Evolutionary conservation across 2,329 filamentous ascomycete species (phyloP).

Genomic region (Shiraia bambusicola): DNA sequence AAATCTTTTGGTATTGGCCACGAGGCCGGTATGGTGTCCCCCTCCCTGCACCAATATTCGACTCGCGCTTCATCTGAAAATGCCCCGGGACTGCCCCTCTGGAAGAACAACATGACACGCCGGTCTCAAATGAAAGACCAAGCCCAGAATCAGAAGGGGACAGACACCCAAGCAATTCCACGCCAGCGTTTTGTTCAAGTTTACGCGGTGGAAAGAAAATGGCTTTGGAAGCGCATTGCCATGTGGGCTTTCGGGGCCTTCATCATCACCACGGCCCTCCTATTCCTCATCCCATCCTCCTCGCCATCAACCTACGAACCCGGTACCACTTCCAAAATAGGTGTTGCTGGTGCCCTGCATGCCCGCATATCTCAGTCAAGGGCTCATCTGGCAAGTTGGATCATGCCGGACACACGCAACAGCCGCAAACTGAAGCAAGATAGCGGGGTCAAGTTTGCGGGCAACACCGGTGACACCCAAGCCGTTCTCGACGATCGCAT

Average conservation of each 20-base stretch:
- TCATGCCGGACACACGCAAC: slow-evolving; percentile 11
- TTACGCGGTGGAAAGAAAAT: slow-evolving; percentile 16
- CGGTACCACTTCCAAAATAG: slow-evolving; percentile 8
- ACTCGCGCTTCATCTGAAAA: neutral
- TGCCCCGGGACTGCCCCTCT: neutral
- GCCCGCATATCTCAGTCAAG: slow-evolving; percentile 19
- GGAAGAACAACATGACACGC: slow-evolving; percentile 1
- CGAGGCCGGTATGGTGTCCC: slow-evolving; percentile 35
- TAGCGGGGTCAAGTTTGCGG: slow-evolving; percentile 3
- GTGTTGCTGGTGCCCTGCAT: slow-evolving; percentile 14
- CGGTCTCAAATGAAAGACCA: slow-evolving; percentile 2
- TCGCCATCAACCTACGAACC: slow-evolving; percentile 3
- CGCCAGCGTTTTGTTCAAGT: neutral
- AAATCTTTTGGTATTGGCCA: slow-evolving; percentile 40
- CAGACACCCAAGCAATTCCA: slow-evolving; percentile 1
- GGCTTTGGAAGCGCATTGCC: slow-evolving; percentile 14
- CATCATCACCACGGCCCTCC: slow-evolving; percentile 5
- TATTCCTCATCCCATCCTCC: slow-evolving; percentile 2
- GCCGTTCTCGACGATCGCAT: slow-evolving; percentile 13
- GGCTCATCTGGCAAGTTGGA: slow-evolving; percentile 15
- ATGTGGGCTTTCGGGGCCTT: slow-evolving; percentile 14
- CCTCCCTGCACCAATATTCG: neutral
- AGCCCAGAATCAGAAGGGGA: slow-evolving; percentile 1
- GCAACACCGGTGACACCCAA: slow-evolving; percentile 13
- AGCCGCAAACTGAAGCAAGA: slow-evolving; percentile 1